Conservation (phyloP, 352 stramenopile species). For the Pythium aristosporum region DNA sequence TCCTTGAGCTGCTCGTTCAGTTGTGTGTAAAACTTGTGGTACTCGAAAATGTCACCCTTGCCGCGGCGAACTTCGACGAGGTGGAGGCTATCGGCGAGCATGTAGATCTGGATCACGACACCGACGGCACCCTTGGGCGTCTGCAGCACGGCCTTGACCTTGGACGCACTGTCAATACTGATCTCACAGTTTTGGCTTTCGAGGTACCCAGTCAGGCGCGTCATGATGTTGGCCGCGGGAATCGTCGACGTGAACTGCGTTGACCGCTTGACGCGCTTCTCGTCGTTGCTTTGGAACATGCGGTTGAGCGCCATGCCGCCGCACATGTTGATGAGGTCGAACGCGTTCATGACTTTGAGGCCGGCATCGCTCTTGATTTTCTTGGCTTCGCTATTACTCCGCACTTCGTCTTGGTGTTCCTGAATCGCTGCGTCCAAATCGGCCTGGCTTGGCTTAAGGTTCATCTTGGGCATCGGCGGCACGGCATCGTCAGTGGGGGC, state of each 20-base stretch:
- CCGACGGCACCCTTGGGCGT: constrained; percentile 87
- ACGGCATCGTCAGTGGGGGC: constrained; percentile 3
- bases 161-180: constrained; percentile 71
- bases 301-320: constrained; percentile 89
- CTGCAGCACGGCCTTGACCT: constrained; percentile 84
- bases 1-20: constrained; percentile 88
- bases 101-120: constrained; percentile 89
- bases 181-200: constrained; percentile 81
- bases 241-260: constrained; percentile 89
- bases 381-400: constrained; percentile 36
- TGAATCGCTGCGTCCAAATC: constrained; percentile 81
- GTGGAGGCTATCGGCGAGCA: constrained; percentile 81
- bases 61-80: constrained; percentile 88
- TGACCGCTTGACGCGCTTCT: constrained; percentile 83
- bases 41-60: constrained; percentile 91
- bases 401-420: constrained; percentile 78
- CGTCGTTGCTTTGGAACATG: constrained; percentile 88
- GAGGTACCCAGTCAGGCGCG: constrained; percentile 69
- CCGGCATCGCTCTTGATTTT: constrained; percentile 65
- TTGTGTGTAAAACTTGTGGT: constrained; percentile 90
- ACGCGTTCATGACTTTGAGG: constrained; percentile 90
- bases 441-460: constrained; percentile 80
- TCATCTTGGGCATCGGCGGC: constrained; percentile 39
- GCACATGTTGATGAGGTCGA: constrained; percentile 93
- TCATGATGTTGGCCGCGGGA: constrained; percentile 74